phyloP scores from a whole-genome alignment of 805 yeast species.

The Maudiozyma pseudohumilis region DNA sequence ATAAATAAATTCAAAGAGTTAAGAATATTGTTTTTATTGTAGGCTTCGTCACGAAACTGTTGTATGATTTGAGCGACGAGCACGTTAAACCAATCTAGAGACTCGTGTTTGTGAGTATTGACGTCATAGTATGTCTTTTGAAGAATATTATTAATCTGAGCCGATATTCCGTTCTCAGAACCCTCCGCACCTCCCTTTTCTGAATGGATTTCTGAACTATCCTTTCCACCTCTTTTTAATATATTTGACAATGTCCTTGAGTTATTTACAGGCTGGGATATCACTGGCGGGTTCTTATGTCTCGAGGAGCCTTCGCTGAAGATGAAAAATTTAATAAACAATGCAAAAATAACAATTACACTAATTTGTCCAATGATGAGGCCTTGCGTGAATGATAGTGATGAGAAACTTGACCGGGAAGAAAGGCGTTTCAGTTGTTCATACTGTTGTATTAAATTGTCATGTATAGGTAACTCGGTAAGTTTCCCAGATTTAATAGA shows the following conservation, averaged over 20 bases:
- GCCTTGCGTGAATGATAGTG: slow-evolving; percentile 73
- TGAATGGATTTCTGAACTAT: slow-evolving; percentile 4
- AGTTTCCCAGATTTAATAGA: neutral
- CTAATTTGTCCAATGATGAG: slow-evolving; percentile 63
- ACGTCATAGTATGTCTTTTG: slow-evolving; percentile 93
- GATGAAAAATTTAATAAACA: slow-evolving; percentile 66
- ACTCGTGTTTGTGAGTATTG: slow-evolving; percentile 75
- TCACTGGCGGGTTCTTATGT: slow-evolving; percentile 21
- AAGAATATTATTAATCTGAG: slow-evolving; percentile 42
- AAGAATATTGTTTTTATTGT: slow-evolving; percentile 73
- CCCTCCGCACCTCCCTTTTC: slow-evolving; percentile 16
- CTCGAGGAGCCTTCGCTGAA: slow-evolving; percentile 54
- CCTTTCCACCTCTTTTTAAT: slow-evolving; percentile 26
- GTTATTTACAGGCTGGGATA: neutral
- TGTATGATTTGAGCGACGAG: slow-evolving; percentile 82
- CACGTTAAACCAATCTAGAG: slow-evolving; percentile 95
- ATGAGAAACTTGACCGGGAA: slow-evolving; percentile 10
- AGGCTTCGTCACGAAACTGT: slow-evolving; percentile 83
- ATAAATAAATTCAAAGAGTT: slow-evolving; percentile 65
- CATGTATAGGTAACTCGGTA: neutral
- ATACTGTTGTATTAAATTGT: neutral
- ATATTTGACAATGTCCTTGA: slow-evolving; percentile 5
- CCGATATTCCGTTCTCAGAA: slow-evolving; percentile 13
- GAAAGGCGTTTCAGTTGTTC: neutral
- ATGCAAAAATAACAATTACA: slow-evolving; percentile 50